Percentiles rank a stretch among this genome's conserved stretches.
These are phyloP conservation scores for Urostyla sp. DNA, from an alignment of 73 alveolate genomes.

Conservation along the genomic window DNA sequence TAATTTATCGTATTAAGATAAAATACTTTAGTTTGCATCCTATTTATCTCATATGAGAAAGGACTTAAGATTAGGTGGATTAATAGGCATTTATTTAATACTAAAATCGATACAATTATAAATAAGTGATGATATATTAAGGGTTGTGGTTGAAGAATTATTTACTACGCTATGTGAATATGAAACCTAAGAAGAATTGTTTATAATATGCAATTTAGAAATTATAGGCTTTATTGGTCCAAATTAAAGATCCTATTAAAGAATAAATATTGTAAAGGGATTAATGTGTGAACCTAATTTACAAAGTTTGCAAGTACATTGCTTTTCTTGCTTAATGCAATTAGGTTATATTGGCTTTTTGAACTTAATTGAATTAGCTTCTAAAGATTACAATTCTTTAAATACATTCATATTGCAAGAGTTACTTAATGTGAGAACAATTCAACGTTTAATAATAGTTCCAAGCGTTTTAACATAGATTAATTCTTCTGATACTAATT, in stretches of 20 bases:
- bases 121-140: constrained; percentile 72
- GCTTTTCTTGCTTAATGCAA: constrained; percentile 79
- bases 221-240: constrained; percentile 84
- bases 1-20: constrained; percentile 5
- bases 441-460: constrained; percentile 83
- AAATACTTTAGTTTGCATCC: constrained; percentile 39
- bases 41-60: constrained; percentile 30
- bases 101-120: constrained; percentile 49
- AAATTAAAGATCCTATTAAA: constrained; percentile 68
- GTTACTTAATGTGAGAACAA: constrained; percentile 81
- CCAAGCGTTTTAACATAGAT: constrained; percentile 82
- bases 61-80: constrained; percentile 72
- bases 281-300: constrained; percentile 80
- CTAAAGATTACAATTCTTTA: constrained; percentile 81
- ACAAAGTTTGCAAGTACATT: constrained; percentile 70
- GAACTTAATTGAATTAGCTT: constrained; percentile 84
- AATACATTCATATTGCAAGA: constrained; percentile 79
- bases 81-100: constrained; percentile 72
- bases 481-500: constrained; percentile 74
- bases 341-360: constrained; percentile 83
- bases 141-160: constrained; percentile 63
- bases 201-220: constrained; percentile 74
- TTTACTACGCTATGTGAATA: constrained; percentile 66
- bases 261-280: constrained; percentile 77
- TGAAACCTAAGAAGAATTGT: constrained; percentile 82